These are phyloP conservation scores for Solanum stenotomum DNA, from an alignment of 257 asterid species.

Conservation along the genomic window DNA sequence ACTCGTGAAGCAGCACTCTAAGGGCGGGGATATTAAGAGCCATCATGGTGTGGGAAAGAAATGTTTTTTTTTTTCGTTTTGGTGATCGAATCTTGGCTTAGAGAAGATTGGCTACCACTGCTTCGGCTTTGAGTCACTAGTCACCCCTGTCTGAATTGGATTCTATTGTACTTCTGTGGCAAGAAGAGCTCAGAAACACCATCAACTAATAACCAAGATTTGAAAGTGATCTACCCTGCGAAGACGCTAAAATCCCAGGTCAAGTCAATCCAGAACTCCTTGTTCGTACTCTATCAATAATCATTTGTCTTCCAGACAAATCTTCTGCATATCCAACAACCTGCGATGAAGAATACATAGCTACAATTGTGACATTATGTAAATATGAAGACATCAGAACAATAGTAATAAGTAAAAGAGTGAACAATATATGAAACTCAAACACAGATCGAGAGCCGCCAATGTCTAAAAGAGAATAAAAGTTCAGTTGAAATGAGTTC, in stretches of 20 bases:
- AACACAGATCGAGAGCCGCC: not conserved
- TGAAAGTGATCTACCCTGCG: not conserved
- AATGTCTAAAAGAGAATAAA: not conserved
- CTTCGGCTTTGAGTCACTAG: not conserved
- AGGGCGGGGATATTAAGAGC: not conserved
- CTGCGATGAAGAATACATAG: slow-evolving; percentile 22
- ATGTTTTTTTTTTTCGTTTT: not conserved
- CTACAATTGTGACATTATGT: not conserved
- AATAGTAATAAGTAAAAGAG: not conserved
- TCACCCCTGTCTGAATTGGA: not conserved
- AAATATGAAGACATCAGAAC: not conserved
- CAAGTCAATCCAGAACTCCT: slow-evolving; percentile 47
- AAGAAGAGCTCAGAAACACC: not conserved
- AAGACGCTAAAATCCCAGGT: not conserved
- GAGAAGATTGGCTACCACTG: not conserved
- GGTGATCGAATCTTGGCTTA: not conserved
- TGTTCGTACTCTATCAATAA: slow-evolving; percentile 80
- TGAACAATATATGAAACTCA: not conserved
- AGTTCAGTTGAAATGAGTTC: not conserved
- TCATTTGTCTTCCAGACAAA: slow-evolving; percentile 90
- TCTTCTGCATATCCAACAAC: slow-evolving; percentile 95
- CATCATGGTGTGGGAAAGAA: not conserved
- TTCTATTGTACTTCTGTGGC: not conserved
- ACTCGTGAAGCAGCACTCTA: not conserved
- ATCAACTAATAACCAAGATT: not conserved